Evolutionary conservation across 2,329 filamentous ascomycete species (phyloP), one percentile per base, ranked within the genome.

Genomic region (Pseudogymnoascus pannorum): DNA sequence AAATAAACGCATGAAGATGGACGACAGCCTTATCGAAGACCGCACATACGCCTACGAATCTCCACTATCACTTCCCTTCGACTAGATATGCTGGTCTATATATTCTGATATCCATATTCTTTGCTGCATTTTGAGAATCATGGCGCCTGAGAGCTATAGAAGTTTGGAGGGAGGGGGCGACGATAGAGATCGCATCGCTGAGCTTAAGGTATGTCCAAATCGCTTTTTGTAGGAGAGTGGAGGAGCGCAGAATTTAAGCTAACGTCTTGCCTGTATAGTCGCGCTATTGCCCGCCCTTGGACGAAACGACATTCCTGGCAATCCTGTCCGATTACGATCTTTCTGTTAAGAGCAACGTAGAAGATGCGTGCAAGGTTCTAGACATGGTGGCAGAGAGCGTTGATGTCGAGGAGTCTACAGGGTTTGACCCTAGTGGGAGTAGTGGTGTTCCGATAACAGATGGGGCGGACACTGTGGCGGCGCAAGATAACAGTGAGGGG

Each of bases 371-470:
- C 29, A 71, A 76, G n/a, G 79, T 81, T 0, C 78, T 97, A 1
- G 79, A 88, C n/a, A 73, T 75, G 1, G 75, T 97, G 12, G 88
- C 87, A 59, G 76, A 83, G 29, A 77, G 81, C 62, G 91, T 88
- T 0, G 72, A 77, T 0, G 74, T 76, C 1, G 88, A 94, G 71
- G 89, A 94, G 69, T 82, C 85, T 14, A 86, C 84, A 8, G 86
- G 86, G 0, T 96, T 96, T 70, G 91, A 94, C 66, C 84, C 89
- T 0, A 91, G 88, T 31, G 91, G 88, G 2, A 83, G 87, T 24
- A 82, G 85, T 26, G 81, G 57, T 57, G 36, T 35, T 16, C 14
- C 40, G 2, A 14, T 48, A 11, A 26, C 7, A 29, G 40, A 31
- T 14, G 58, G 31, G 16, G 12, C 35, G 7, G 38, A 59, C n/a